Evolutionary conservation across 2,329 filamentous ascomycete species (phyloP).

Genomic region (Mollisia scopiformis): DNA sequence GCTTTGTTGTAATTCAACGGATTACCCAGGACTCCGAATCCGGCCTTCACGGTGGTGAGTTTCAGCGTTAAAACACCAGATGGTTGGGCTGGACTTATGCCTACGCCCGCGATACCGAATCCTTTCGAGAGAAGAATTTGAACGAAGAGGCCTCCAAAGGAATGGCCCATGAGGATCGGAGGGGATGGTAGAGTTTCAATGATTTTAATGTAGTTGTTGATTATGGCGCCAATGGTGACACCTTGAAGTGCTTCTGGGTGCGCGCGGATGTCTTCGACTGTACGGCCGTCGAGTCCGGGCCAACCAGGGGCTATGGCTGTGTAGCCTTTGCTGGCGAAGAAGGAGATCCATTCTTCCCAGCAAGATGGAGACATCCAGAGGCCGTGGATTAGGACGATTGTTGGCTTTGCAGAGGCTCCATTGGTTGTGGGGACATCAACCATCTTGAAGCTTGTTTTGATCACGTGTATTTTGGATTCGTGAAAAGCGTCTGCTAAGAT

Average conservation of each 20-base stretch:
- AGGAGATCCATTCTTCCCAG: slow-evolving; percentile 30
- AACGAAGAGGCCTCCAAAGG: slow-evolving; percentile 29
- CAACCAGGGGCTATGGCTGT: slow-evolving; percentile 29
- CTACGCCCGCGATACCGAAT: slow-evolving; percentile 22
- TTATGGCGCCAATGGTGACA: slow-evolving; percentile 24
- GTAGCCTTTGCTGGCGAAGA: slow-evolving; percentile 22
- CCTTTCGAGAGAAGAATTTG: slow-evolving; percentile 28
- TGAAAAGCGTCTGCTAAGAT: too few species aligned
- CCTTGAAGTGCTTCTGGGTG: slow-evolving; percentile 22
- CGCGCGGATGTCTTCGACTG: slow-evolving; percentile 23
- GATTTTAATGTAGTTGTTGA: slow-evolving; percentile 26
- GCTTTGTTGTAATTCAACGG: slow-evolving; percentile 22
- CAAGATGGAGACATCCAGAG: slow-evolving; percentile 31
- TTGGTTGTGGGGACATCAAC: background rate
- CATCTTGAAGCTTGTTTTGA: background rate
- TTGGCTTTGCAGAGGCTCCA: slow-evolving; percentile 1
- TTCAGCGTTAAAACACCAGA: slow-evolving; percentile 25
- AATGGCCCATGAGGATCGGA: slow-evolving; percentile 30
- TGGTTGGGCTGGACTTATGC: slow-evolving; percentile 24
- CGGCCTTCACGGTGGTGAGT: slow-evolving; percentile 23
- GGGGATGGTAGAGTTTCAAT: slow-evolving; percentile 23
- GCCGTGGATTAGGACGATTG: slow-evolving; percentile 29
- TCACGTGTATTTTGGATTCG: background rate
- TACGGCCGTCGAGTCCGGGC: slow-evolving; percentile 29
- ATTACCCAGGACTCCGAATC: slow-evolving; percentile 21